A percentile compares a stretch with the other conserved stretches of the same genome.
phyloP scores from a whole-genome alignment of 441 rosid genomes.

The Dalechampia spathulata region DNA sequence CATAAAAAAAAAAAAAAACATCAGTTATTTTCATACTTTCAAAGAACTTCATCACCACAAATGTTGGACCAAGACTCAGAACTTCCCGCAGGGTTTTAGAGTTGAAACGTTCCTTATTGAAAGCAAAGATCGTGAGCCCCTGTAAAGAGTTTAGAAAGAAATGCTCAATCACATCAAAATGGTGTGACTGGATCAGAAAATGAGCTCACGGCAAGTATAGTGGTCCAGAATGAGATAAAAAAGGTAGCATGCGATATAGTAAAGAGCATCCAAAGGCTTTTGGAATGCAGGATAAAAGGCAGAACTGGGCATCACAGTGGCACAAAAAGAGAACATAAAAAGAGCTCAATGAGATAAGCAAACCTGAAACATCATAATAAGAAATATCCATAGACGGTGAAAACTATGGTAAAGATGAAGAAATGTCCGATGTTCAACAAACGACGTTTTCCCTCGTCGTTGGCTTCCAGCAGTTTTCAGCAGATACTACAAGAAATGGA shows the following conservation, averaged over 20 bases:
- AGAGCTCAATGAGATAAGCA: conserved; percentile 16
- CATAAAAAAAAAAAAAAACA: background rate
- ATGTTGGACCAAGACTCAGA: conserved; percentile 97
- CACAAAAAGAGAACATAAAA: background rate
- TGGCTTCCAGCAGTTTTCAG: conserved; percentile 55
- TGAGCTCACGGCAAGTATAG: no score
- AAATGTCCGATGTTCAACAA: conserved; percentile 95
- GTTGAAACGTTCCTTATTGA: conserved; percentile 44
- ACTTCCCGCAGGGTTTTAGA: conserved; percentile 56
- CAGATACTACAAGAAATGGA: conserved; percentile 42
- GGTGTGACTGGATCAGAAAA: background rate
- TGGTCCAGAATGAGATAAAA: no score
- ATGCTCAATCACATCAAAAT: background rate
- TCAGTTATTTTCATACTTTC: conserved; percentile 50
- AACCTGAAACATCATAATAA: conserved; percentile 98
- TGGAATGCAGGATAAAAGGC: background rate
- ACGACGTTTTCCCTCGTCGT: conserved; percentile 90
- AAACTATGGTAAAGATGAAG: conserved; percentile 98
- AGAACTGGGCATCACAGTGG: background rate
- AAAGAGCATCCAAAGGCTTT: background rate
- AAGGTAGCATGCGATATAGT: conserved; percentile 2
- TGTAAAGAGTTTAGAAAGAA: conserved; percentile 23
- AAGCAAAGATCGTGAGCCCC: conserved; percentile 92
- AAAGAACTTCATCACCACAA: conserved; percentile 84
- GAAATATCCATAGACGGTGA: conserved; percentile 98